These are phyloP conservation scores for Aspergillus bertholletiae DNA, from an alignment of 495 filamentous ascomycete species.

Conservation along the genomic window DNA sequence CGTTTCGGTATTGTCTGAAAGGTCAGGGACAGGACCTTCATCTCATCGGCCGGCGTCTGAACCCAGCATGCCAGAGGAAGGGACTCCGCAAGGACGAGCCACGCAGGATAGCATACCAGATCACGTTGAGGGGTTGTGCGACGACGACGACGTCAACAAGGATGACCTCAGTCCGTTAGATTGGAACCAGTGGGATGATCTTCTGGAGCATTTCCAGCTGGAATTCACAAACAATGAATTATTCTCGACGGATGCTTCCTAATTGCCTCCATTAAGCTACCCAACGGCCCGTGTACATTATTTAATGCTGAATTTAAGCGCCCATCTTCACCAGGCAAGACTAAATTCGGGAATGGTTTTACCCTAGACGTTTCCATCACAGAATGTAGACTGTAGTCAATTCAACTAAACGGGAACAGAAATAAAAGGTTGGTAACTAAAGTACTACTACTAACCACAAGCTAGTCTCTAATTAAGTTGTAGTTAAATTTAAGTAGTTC, in stretches of 20 bases:
- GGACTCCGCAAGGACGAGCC: conserved; percentile 1
- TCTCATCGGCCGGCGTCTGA: background rate
- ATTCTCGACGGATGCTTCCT: background rate
- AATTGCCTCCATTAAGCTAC: background rate
- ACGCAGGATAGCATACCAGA: conserved; percentile 4
- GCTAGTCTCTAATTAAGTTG: too few species aligned
- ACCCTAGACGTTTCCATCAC: too few species aligned
- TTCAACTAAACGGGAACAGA: too few species aligned
- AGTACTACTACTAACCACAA: too few species aligned
- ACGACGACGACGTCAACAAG: conserved; percentile 1
- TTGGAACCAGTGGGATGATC: conserved; percentile 34
- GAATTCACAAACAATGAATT: background rate
- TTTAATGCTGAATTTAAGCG: too few species aligned
- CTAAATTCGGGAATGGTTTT: too few species aligned
- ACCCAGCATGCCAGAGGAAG: background rate
- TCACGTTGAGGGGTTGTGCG: background rate
- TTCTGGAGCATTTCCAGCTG: conserved; percentile 28
- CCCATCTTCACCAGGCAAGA: too few species aligned
- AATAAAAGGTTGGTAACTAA: too few species aligned
- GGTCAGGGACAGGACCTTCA: background rate
- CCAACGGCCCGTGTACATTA: too few species aligned
- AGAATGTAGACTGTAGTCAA: too few species aligned
- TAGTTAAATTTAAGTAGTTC: too few species aligned
- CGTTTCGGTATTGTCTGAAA: conserved; percentile 7
- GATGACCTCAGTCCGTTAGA: conserved; percentile 26